Evolutionary conservation across 2,329 filamentous ascomycete species (phyloP).

Genomic region (Lachnellula suecica): DNA sequence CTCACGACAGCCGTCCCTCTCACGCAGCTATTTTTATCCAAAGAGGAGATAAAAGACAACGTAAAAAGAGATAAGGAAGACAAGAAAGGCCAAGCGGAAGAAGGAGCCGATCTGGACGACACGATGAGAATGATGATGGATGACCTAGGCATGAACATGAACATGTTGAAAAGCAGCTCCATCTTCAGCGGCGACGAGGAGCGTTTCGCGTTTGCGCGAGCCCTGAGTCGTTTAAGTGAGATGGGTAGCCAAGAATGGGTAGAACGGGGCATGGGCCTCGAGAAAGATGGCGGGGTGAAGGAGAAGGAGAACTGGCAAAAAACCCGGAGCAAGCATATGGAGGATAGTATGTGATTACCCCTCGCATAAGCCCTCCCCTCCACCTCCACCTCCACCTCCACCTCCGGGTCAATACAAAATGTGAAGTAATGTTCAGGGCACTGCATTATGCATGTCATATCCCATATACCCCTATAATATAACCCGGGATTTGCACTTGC

Average conservation of each 20-base stretch:
- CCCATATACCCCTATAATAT: too few species aligned
- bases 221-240: constrained; percentile 78
- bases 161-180: constrained; percentile 78
- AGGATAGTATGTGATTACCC: constrained; percentile 43
- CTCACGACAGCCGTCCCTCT: constrained; percentile 87
- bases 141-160: constrained; percentile 81
- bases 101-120: constrained; percentile 50
- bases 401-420: too few species aligned
- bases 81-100: constrained; percentile 38
- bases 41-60: constrained; percentile 64
- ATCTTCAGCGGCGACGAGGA: constrained; percentile 96
- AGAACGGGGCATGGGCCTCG: constrained; percentile 64
- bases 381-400: too few species aligned
- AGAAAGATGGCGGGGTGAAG: constrained; percentile 40
- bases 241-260: constrained; percentile 98
- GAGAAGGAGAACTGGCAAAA: constrained; percentile 48
- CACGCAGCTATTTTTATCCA: constrained; percentile 79
- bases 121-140: constrained; percentile 82
- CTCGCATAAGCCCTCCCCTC: too few species aligned
- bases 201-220: constrained; percentile 90
- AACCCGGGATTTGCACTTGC: too few species aligned
- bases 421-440: too few species aligned
- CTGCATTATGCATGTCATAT: too few species aligned
- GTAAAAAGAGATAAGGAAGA: constrained; percentile 46
- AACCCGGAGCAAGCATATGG: constrained; percentile 46